Base-by-base conservation (phyloP, 352 stramenopile genomes). In the Chrysophaeum taylorii region DNA sequence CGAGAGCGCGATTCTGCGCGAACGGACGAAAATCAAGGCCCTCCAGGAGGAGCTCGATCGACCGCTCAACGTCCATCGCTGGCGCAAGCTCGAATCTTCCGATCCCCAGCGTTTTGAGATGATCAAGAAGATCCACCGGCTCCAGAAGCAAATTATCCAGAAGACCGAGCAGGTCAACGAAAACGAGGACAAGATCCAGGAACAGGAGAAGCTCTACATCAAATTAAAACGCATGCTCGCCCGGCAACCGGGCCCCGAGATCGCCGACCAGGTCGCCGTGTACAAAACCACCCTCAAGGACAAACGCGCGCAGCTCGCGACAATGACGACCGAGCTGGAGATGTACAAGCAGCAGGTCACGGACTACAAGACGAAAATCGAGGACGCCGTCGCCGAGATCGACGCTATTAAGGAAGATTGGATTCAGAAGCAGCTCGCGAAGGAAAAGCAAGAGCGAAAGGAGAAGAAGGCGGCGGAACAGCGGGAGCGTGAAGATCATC, bases 271-370 rank as follows among this genome's bases (percentile, higher is more conserved):
- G 73, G 74, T 95, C 4, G 75, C 78, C 14, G 75, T 90, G 7
- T 94, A 94, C 79, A 82, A 90, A 70, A 78, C 89, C 50, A 94
- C 86, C 0, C 76, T 96, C 41, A 94, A 94, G 70, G 79, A 86
- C 31, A 94, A 94, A 68, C 73, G 84, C 38, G 78, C 79, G 36
- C 77, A 82, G 71, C 74, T 85, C 61, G 70, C 68, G 63, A 70
- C 84, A 35, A 94, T 96, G 85, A 86, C 92, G 42, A 78, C 86
- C n/a, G 89, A 96, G 72, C 84, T 95, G 35, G 79, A 84, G 25
- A 91, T 96, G 85, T 96, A 95, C 80, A 94, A 94, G 75, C 84
- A 92, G 76, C 86, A 95, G 70, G 87, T 94, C 29, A 82, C 87
- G 52, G 82, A 87, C 57, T 92, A 90, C 72, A 80, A 84, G 0